Base-by-base conservation (phyloP, 768 basidiomycete species). In the Pleurotus platypus region DNA sequence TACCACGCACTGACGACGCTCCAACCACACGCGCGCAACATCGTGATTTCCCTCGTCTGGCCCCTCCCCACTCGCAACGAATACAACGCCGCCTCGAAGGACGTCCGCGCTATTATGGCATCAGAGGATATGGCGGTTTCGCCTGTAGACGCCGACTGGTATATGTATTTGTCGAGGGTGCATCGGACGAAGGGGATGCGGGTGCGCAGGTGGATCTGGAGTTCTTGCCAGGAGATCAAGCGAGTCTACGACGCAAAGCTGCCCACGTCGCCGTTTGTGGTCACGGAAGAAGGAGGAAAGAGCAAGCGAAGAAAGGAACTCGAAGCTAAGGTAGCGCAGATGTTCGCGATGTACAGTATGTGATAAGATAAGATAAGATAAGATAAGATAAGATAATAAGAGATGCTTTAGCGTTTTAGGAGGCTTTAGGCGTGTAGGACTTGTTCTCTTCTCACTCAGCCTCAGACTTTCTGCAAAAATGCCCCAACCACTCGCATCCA, bases 191-290 rank as follows among this genome's bases (percentile, higher is more conserved):
- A 61, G 15, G 58, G 61, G 46, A 66, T 70, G 67, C 63, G 65
- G 22, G 60, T 62, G 39, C 62, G 68, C 8, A 60, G 62, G 26
- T 61, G 69, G 60, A 59, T 67, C 11, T 70, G 69, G 68, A 62
- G 56, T 18, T 55, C 64, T 7, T 61, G 62, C 26, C 50, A 57
- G 30, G 64, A 63, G 57, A 55, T 67, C 12, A 45, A 48, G 26
- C 57, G 63, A 26, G 58, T 56, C 12, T 59, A 43, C 46, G 39
- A 57, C 8, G 18, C 11, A 30, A 59, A 55, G 24, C 27, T 58
- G 26, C 49, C 39, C 24, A 15, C n/a, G 16, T 48, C 45, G 42
- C 42, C 51, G 11, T 47, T 13, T 16, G 35, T 35, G 15, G 2
- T 48, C 46, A 48, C 46, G 16, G 8, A 16, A 48, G 46, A 48